phyloP scores from a whole-genome alignment of 768 basidiomycete genomes.

The Boletus rufocinnamomeus region DNA sequence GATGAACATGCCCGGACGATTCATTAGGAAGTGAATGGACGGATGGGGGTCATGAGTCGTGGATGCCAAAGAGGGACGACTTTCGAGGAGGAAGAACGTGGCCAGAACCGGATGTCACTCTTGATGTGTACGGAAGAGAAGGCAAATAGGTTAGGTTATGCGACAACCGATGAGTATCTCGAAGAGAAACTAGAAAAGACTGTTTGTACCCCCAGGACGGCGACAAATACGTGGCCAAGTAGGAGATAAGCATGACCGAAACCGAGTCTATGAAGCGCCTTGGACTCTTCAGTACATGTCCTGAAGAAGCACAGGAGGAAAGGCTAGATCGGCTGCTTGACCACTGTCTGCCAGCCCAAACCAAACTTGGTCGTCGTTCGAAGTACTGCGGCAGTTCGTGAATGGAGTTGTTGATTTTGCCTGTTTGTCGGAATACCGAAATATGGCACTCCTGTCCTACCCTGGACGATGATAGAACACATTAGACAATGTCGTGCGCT shows the following conservation, averaged over 20 bases:
- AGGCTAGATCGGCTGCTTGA: too few species aligned
- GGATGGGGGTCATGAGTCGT: slow-evolving; percentile 40
- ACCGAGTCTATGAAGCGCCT: neutral
- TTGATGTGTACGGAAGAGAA: slow-evolving; percentile 30
- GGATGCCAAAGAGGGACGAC: slow-evolving; percentile 60
- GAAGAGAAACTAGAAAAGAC: too few species aligned
- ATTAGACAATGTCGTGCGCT: neutral
- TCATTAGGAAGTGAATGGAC: too few species aligned
- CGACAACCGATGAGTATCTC: too few species aligned
- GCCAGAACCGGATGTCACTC: slow-evolving; percentile 47
- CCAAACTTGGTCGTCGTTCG: neutral
- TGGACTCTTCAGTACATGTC: neutral
- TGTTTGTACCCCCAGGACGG: too few species aligned
- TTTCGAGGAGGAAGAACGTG: slow-evolving; percentile 57
- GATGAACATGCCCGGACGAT: too few species aligned
- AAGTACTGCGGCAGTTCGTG: neutral
- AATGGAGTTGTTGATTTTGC: neutral
- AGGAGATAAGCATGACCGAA: neutral
- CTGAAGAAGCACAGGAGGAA: neutral
- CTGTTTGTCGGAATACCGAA: neutral
- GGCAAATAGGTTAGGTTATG: too few species aligned
- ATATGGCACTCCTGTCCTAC: neutral
- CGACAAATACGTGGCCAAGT: too few species aligned
- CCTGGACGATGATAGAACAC: neutral
- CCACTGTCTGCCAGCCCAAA: too few species aligned